phyloP scores from a whole-genome alignment of 306 rosid genomes.

The Herpetospermum pedunculosum region DNA sequence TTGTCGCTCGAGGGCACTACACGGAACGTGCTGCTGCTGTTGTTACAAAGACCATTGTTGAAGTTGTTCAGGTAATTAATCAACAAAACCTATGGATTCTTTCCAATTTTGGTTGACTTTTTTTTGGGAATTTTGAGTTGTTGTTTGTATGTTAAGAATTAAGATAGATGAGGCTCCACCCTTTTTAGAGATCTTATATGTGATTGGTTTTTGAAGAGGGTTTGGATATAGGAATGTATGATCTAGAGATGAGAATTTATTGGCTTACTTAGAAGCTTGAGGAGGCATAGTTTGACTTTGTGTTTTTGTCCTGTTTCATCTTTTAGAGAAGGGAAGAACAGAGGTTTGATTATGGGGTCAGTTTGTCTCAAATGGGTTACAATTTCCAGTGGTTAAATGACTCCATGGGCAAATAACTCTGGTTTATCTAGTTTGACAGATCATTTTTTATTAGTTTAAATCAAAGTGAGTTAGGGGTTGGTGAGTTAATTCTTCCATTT shows the following conservation, averaged over 20 bases:
- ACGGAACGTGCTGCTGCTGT: constrained; percentile 91
- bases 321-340: not conserved
- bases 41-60: constrained; percentile 74
- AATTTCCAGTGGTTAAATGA: not conserved
- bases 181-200: not conserved
- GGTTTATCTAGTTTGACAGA: not conserved
- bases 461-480: not conserved
- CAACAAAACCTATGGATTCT: not conserved
- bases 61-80: constrained; percentile 83
- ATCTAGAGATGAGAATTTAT: not conserved
- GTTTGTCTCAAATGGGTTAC: not conserved
- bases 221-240: not conserved
- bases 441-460: not conserved
- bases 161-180: not conserved
- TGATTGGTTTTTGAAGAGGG: not conserved
- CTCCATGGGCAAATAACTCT: not conserved
- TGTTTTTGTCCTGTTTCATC: not conserved
- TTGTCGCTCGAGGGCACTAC: constrained; percentile 87
- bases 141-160: not conserved
- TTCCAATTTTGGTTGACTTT: not conserved
- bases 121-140: not conserved
- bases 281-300: not conserved
- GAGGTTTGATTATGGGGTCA: not conserved
- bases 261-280: not conserved
- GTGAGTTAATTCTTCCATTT: not conserved